Evolutionary conservation across 148 eudicot species (phyloP), one percentile per base, ranked within the genome.

Genomic region (Cornus kousa): DNA sequence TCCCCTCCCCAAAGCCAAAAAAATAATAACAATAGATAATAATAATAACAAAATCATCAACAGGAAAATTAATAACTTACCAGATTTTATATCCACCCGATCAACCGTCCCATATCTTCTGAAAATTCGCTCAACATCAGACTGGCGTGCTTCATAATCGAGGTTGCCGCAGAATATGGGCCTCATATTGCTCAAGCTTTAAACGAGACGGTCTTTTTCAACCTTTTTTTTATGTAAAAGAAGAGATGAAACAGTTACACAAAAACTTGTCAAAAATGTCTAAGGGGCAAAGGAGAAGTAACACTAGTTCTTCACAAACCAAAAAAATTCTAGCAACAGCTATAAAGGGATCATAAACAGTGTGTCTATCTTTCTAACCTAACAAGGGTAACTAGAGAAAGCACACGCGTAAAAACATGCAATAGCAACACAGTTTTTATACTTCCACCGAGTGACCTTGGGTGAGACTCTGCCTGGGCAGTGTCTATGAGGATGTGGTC

Each of bases 81-180:
- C 97, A 82, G 97, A 88, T 82, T 93, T 93, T 88, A 93, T 87
- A 82, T 93, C 97, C 81, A 93, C 95, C 85, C 95, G 86, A 40
- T 93, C 95, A 72, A 91, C 95, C 81, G 80, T 88, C 72, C 97
- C 97, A 82, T 93, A 91, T 88, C 68, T 91, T 85, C 82, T 91
- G 80, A 93, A 93, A 71, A 93, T 91, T 28, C 95, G 89, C 86
- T 93, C 97, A 43, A 93, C 80, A 82, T 93, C 97, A 40, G 93
- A 93, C 71, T 90, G 93, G 12, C 95, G 93, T 31, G 88, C 95
- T 80, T 93, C 97, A 86, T 82, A 90, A 7, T 91, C 97, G 80
- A 93, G 75, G 78, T 93, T 93, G 60, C 97, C 97, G 80, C 95
- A 91, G 73, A 91, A 93, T 79, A 93, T 82, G 6, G 95, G 86